Percentiles rank a stretch among this genome's conserved stretches.
Evolutionary conservation across 2,329 filamentous ascomycete genomes (phyloP).

Genomic region (Cordyceps sp.): DNA sequence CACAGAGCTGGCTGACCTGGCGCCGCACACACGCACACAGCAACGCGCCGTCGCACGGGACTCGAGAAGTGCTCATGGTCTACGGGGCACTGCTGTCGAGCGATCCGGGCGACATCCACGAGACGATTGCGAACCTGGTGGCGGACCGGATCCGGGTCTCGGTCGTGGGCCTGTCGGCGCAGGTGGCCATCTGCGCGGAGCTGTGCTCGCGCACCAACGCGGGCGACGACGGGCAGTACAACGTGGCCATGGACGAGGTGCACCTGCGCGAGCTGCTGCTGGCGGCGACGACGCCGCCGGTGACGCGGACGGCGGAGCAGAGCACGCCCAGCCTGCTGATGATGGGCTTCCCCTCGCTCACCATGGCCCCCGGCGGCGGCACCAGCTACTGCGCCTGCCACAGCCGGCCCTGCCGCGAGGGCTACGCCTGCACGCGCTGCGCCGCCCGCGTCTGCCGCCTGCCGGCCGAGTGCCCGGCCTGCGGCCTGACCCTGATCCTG

Average conservation of each 20-base stretch:
- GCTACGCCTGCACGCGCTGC: conserved; percentile 84
- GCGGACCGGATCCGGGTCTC: conserved; percentile 73
- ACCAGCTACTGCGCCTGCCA: conserved; percentile 81
- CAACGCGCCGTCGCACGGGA: conserved; percentile 85
- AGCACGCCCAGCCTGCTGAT: conserved; percentile 57
- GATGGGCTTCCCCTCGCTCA: conserved; percentile 94
- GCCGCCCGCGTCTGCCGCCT: conserved; percentile 76
- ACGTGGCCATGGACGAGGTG: conserved; percentile 57
- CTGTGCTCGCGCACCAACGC: conserved; percentile 77
- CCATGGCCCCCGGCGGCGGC: conserved; percentile 48
- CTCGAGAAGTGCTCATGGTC: conserved; percentile 78
- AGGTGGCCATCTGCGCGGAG: conserved; percentile 83
- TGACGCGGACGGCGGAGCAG: conserved; percentile 49
- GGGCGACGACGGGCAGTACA: conserved; percentile 61
- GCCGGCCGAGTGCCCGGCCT: conserved; percentile 80
- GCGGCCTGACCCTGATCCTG: conserved; percentile 79
- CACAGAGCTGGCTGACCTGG: no score
- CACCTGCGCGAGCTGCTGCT: conserved; percentile 85
- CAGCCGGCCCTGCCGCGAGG: conserved; percentile 62
- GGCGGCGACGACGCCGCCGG: conserved; percentile 74
- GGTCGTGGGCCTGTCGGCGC: conserved; percentile 78
- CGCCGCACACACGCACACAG: conserved; percentile 28
- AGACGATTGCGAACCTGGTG: conserved; percentile 67
- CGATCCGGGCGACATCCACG: conserved; percentile 89
- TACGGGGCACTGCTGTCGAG: conserved; percentile 81